Evolutionary conservation across 257 asterid species (phyloP), one percentile per base, ranked within the genome.

Genomic region (Sherardia arvensis): DNA sequence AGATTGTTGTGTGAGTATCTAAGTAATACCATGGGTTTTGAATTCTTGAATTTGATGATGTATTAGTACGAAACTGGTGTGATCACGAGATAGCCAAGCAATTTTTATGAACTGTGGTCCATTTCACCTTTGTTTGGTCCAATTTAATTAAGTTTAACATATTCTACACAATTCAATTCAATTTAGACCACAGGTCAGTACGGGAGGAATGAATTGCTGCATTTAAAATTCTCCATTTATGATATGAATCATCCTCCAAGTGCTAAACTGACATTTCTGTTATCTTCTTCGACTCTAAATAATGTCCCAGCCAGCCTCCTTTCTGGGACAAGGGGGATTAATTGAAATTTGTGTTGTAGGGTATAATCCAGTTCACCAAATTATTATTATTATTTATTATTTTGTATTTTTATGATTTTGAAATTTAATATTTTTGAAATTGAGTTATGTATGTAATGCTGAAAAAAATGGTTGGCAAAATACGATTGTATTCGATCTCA

Each of bases 191-290:
- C n/a, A n/a, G n/a, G n/a, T n/a, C 12, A 38, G 45, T 38, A 38
- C 45, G 70, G 43, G 54, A 66, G 36, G 25, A n/a, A n/a, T n/a
- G 27, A 53, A 48, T 62, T 70, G 38, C 38, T 53, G 59, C 72
- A 75, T 75, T 76, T 64, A 71, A 71, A n/a, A 70, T 64, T 73
- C 67, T 65, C 58, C 22, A 53, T 22, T 45, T 33, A 59, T n/a
- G 59, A 63, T 45, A 2, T 20, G 62, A 48, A 48, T 43, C n/a
- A n/a, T 20, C 45, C 3, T 38, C 45, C 34, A n/a, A 67, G 21
- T 20, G 53, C 65, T 68, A 69, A 69, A 65, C 61, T 66, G 73
- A 28, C 73, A 70, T 14, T 56, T 4, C 20, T 27, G 54, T 59
- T 66, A 53, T 66, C 62, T 62, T 62, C 30, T 54, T 25, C 56